Evolutionary conservation across 2,329 filamentous ascomycete genomes (phyloP).

Genomic region (Monosporascus sp.): DNA sequence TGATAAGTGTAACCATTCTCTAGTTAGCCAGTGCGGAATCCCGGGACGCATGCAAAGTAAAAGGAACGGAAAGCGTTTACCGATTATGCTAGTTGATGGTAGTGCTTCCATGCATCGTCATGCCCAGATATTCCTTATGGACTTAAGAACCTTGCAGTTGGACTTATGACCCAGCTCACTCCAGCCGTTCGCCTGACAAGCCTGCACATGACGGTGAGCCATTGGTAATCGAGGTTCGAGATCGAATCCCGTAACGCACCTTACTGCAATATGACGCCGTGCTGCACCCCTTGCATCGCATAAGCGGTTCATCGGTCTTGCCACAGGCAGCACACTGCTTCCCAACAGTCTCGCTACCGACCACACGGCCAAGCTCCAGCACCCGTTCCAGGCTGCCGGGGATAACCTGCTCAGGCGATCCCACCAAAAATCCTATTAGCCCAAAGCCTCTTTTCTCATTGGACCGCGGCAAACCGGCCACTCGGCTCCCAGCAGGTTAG

Average conservation of each 20-base stretch:
- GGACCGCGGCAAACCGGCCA: background rate
- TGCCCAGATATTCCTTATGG: constrained; percentile 32
- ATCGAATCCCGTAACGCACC: constrained; percentile 25
- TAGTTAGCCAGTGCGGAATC: too few relatives aligned
- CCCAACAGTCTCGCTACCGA: constrained; percentile 1
- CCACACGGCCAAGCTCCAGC: constrained; percentile 14
- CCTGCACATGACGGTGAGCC: constrained; percentile 19
- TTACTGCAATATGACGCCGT: constrained; percentile 41
- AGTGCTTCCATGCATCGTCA: constrained; percentile 1
- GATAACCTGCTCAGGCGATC: constrained; percentile 10
- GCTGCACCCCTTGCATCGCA: constrained; percentile 39
- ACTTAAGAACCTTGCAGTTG: constrained; percentile 39
- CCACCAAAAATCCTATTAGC: background rate
- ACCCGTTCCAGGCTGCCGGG: constrained; percentile 19
- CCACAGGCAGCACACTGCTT: constrained; percentile 22
- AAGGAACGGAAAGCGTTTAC: too few relatives aligned
- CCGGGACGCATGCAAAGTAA: too few relatives aligned
- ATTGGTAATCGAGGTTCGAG: background rate
- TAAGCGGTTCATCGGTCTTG: constrained; percentile 20
- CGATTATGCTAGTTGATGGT: too few relatives aligned
- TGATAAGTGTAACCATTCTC: too few relatives aligned
- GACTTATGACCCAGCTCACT: constrained; percentile 35
- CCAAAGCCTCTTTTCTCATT: background rate
- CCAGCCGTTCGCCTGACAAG: constrained; percentile 40
- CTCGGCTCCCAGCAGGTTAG: background rate